phyloP scores from a whole-genome alignment of 1,139 yeast genomes.

The Debaryomycetaceae sp. region DNA sequence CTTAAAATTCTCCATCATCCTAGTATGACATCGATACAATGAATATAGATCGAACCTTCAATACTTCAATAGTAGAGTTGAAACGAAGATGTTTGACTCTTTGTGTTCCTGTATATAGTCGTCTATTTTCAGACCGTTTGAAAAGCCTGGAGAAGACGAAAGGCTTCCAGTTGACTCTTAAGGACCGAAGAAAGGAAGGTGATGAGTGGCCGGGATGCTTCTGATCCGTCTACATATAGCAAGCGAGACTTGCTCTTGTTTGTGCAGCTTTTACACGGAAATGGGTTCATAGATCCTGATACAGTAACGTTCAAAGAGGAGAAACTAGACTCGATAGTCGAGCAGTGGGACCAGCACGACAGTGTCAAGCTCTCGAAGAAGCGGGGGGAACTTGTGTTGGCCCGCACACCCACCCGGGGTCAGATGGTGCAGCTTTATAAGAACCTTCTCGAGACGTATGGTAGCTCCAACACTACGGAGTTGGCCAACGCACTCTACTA shows the following conservation, averaged over 20 bases:
- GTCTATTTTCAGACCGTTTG: background rate
- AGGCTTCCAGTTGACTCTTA: too few relatives aligned
- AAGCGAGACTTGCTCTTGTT: slow-evolving; percentile 15
- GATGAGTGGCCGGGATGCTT: slow-evolving; percentile 4
- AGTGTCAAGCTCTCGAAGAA: slow-evolving; percentile 10
- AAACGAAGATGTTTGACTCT: background rate
- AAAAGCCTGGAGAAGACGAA: too few relatives aligned
- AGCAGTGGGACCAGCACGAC: slow-evolving; percentile 14
- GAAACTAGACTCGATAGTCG: slow-evolving; percentile 7
- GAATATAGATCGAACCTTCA: background rate
- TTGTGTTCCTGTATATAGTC: background rate
- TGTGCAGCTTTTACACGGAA: slow-evolving; percentile 17
- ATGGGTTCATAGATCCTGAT: slow-evolving; percentile 12
- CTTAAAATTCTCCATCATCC: background rate
- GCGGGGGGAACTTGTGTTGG: slow-evolving; percentile 4
- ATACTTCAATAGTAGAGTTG: background rate
- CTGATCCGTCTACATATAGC: slow-evolving; percentile 10
- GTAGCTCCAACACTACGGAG: slow-evolving; percentile 15
- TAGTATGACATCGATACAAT: background rate
- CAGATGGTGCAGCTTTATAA: slow-evolving; percentile 15
- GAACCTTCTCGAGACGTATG: slow-evolving; percentile 9
- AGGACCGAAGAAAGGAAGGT: background rate
- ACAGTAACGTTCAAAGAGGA: slow-evolving; percentile 5
- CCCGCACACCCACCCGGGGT: slow-evolving; percentile 7
- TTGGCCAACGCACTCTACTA: slow-evolving; percentile 19